Evolutionary conservation across 1,139 yeast species (phyloP).

Genomic region (Fermentozyma sake): DNA sequence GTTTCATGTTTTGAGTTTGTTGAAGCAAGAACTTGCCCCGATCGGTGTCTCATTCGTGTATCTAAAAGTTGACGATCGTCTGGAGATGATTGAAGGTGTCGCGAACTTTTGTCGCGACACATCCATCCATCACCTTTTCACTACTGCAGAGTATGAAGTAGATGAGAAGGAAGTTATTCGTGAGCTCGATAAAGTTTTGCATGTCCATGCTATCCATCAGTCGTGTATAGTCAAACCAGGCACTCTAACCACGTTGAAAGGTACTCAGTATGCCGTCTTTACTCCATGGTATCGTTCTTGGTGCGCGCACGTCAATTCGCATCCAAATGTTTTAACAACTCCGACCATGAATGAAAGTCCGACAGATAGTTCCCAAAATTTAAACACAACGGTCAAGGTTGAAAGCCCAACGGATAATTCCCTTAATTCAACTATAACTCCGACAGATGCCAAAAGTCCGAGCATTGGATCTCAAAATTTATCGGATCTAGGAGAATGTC

Average conservation of each 20-base stretch:
- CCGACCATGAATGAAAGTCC: too few relatives aligned
- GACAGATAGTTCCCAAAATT: too few relatives aligned
- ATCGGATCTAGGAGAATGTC: too few relatives aligned
- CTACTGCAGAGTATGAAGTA: constrained; percentile 47
- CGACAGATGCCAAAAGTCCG: too few relatives aligned
- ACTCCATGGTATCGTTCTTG: constrained; percentile 53
- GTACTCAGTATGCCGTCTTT: constrained; percentile 47
- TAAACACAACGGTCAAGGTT: too few relatives aligned
- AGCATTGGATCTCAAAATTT: too few relatives aligned
- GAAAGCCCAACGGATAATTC: too few relatives aligned
- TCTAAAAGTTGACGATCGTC: constrained; percentile 23
- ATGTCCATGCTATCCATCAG: constrained; percentile 37
- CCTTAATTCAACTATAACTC: too few relatives aligned
- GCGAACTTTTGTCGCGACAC: constrained; percentile 20
- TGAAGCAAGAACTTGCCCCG: constrained; percentile 24
- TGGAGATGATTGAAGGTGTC: constrained; percentile 18
- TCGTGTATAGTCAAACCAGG: constrained; percentile 47
- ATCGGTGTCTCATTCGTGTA: constrained; percentile 39
- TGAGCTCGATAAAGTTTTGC: constrained; percentile 14
- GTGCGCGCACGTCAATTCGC: constrained; percentile 23
- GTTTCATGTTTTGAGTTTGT: constrained; percentile 23
- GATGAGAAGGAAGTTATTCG: constrained; percentile 45
- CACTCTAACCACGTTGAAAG: constrained; percentile 35
- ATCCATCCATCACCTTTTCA: constrained; percentile 28
- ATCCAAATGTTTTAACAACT: too few relatives aligned